A percentile compares a stretch with the other conserved stretches of the same genome.
phyloP scores from a whole-genome alignment of 495 filamentous ascomycete genomes.

The Bryoglossum gracile region DNA sequence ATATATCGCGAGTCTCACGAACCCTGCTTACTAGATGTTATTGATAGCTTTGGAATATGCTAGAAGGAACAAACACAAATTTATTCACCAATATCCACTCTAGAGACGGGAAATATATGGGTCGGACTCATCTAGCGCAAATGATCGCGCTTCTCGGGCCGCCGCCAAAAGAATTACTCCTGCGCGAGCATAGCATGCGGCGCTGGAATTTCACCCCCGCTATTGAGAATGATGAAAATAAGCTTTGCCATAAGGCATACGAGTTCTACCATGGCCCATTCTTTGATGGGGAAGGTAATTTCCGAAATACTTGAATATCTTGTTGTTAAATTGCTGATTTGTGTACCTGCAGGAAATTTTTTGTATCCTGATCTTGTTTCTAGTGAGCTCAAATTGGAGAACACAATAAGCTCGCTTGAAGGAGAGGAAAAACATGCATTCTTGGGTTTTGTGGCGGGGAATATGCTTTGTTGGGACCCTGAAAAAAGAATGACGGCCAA shows the following conservation, averaged over 20 bases:
- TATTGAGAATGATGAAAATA: background rate
- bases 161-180: conserved; percentile 25
- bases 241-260: background rate
- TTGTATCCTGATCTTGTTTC: background rate
- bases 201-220: background rate
- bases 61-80: conserved; percentile 25
- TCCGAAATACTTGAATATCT: background rate
- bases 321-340: background rate
- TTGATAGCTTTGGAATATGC: conserved; percentile 31
- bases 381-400: background rate
- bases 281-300: background rate
- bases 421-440: background rate
- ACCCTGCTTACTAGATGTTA: conserved; percentile 9
- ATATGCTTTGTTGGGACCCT: no score
- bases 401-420: background rate
- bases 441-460: no score
- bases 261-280: background rate
- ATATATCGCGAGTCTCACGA: conserved; percentile 7
- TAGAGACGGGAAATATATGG: conserved; percentile 26
- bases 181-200: background rate
- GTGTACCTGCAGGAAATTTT: background rate
- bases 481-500: no score
- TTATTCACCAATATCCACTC: conserved; percentile 28
- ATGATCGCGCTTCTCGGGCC: conserved; percentile 37
- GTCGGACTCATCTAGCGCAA: conserved; percentile 28